Conservation (phyloP, 129 eudicot genomes). For the Artemisia tridentata region DNA sequence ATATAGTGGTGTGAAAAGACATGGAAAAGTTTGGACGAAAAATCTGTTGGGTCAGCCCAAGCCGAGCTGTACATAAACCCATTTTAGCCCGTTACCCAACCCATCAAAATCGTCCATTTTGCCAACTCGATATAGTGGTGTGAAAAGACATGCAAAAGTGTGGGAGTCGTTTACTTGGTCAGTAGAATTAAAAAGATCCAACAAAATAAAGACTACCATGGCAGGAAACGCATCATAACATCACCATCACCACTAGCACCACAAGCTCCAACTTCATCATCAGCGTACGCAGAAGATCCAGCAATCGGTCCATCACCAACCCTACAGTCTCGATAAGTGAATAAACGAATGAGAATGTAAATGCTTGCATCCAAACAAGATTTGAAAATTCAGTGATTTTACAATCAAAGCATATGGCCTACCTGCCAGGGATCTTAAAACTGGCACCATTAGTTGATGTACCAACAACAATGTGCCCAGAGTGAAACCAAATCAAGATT, state of each 20-base stretch:
- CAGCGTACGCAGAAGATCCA: constrained; percentile 93
- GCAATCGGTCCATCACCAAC: constrained; percentile 98
- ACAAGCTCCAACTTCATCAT: constrained; percentile 92
- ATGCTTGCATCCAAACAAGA: constrained; percentile 5
- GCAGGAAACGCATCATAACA: constrained; percentile 98
- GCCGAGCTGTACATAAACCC: too few species aligned
- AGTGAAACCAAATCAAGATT: constrained; percentile 38
- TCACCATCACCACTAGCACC: constrained; percentile 99
- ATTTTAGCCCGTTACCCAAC: too few species aligned
- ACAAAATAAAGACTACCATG: constrained; percentile 44
- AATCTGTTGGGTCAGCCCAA: too few species aligned
- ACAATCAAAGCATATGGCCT: background rate
- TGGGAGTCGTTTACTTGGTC: background rate
- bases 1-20: background rate
- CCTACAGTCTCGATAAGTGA: constrained; percentile 36
- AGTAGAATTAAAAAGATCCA: background rate
- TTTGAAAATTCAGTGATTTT: constrained; percentile 1
- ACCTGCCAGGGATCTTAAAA: constrained; percentile 97
- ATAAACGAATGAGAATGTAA: background rate
- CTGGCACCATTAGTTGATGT: constrained; percentile 97
- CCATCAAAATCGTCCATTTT: too few species aligned
- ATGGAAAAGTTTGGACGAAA: background rate
- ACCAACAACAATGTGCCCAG: constrained; percentile 88
- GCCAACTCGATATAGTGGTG: background rate
- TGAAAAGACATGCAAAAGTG: background rate